These are phyloP conservation scores for Venturia effusa DNA, from an alignment of 2,329 filamentous ascomycete species.

Conservation along the genomic window DNA sequence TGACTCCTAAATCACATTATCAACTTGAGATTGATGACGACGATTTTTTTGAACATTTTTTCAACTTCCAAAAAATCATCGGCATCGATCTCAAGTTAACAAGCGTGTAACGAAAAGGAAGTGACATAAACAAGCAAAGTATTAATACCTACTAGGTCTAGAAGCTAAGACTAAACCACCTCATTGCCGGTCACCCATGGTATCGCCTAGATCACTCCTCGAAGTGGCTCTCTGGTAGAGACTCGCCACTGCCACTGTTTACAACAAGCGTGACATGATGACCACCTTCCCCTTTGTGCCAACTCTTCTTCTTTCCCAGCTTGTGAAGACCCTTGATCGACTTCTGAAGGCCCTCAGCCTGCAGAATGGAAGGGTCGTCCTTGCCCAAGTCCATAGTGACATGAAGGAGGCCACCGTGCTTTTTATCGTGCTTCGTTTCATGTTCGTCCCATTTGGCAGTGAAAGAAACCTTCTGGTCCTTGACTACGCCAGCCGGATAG, in stretches of 20 bases:
- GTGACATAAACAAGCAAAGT: not conserved
- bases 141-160: not conserved
- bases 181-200: not conserved
- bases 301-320: conserved; percentile 30
- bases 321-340: conserved; percentile 24
- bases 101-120: not conserved
- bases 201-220: not conserved
- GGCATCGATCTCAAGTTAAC: not conserved
- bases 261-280: not conserved
- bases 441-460: conserved; percentile 17
- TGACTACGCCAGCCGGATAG: conserved; percentile 48
- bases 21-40: not conserved
- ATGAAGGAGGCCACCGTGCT: conserved; percentile 2
- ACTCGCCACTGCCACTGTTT: not conserved
- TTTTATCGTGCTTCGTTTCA: conserved; percentile 6
- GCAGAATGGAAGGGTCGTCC: not conserved
- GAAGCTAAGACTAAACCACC: not conserved
- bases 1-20: not conserved
- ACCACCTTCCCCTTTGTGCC: conserved; percentile 16
- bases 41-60: not conserved
- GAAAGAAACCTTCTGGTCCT: conserved; percentile 19
- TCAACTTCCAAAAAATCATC: not conserved
- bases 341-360: conserved; percentile 20
- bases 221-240: not conserved
- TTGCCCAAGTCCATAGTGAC: conserved; percentile 2